Evolutionary conservation across 345 rosid genomes (phyloP), one percentile per base, ranked within the genome.

Genomic region (Trapa incisa): DNA sequence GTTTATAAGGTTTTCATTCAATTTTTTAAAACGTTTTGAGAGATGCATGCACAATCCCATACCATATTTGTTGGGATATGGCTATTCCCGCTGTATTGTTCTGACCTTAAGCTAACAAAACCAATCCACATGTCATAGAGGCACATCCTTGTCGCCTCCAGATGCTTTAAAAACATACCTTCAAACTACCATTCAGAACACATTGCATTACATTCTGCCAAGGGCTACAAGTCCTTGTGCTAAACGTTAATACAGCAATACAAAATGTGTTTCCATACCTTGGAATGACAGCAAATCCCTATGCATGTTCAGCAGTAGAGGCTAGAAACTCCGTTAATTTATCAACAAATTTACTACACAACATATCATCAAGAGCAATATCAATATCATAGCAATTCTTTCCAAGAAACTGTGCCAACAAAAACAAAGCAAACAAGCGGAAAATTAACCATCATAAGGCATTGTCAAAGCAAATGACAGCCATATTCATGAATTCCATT

Each of bases 101-200:
- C 98, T 76, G 86, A 80, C 76, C 96, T 86, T 76, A 90, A 80
- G 82, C 90, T 90, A 2, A 93, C 96, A 82, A 90, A 90, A 84
- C 91, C 97, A 70, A 93, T 91, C 99, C 96, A 91, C 16, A 84
- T 72, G 76, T 85, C 89, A 80, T 83, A 83, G 68, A 93, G 80
- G 17, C 90, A 86, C 89, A 93, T 78, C 82, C 86, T 90, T 50
- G 96, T 96, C 5, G 99, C 90, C 75, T 93, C 97, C 65, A 93
- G 83, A 80, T 90, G 99, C 80, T 91, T 93, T 36, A n/a, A 61
- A 47, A 63, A 37, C 35, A 73, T 58, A 35, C 6, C 70, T 67
- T 64, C 56, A 47, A 56, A 73, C 42, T 39, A 41, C 22, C 54
- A 75, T 32, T 65, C 54, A 41, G 45, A 16, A 22, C 29, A 22